Evolutionary conservation across 306 rosid genomes (phyloP), one percentile per base, ranked within the genome.

Genomic region (Ammopiptanthus mongolicus): DNA sequence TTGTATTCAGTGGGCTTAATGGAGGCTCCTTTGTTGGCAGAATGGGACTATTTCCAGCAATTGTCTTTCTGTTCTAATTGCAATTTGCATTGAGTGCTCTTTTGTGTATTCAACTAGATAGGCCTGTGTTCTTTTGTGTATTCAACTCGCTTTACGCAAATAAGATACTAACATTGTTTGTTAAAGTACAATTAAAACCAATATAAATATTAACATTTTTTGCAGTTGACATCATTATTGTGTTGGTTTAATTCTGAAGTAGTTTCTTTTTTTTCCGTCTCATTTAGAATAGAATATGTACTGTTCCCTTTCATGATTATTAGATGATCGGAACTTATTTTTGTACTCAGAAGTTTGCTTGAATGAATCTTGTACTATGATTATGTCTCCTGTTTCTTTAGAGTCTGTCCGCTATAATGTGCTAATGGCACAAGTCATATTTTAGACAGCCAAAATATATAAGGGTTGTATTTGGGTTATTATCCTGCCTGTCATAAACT

Each of bases 211-310:
- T 23, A 36, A 17, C 4, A 19, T 22, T 68, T 34, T 8, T 3
- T 48, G 0, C 51, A 50, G 51, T 19, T 50, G 8, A n/a, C 15
- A 17, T 59, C 55, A 14, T 57, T 48, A 2, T 59, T 65, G 25
- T 53, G 65, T 48, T 77, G 79, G 72, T 50, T 77, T 8, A 5
- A 66, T 47, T 63, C 55, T 25, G 62, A 22, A 18, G 67, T 33
- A 8, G 14, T 71, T 70, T 46, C 55, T 52, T 47, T 39, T 10
- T 42, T 73, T 53, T 4, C 6, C 28, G 23, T 19, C 34, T 46
- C 51, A 4, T 41, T 29, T 65, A 22, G 33, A 37, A 47, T 51
- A 12, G 33, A 37, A 47, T 41, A 12, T 15, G 34, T 31, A 39
- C 11, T 23, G 48, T 66, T 50, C 19, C 13, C 15, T n/a, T 37